Conservation (phyloP, 352 stramenopile genomes). For the Phytophthora citrophthora region DNA sequence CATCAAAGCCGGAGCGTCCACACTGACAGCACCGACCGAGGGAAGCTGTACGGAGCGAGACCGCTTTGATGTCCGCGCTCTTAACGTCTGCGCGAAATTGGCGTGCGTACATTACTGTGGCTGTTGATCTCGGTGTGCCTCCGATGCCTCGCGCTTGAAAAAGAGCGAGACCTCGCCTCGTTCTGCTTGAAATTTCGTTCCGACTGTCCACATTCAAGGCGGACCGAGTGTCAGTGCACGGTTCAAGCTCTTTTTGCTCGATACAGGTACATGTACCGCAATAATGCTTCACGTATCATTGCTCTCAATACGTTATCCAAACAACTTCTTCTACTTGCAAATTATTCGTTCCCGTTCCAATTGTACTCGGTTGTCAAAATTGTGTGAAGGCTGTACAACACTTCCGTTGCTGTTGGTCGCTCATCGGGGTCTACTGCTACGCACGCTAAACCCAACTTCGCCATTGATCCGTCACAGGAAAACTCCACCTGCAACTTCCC, state of each 20-base stretch:
- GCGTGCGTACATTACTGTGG: background rate
- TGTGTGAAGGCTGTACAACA: constrained; percentile 42
- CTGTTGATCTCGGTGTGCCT: constrained; percentile 17
- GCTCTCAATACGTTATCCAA: constrained; percentile 14
- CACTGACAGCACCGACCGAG: constrained; percentile 4
- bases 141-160: constrained; percentile 21
- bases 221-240: background rate
- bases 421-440: constrained; percentile 38
- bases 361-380: constrained; percentile 34
- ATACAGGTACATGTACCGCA: background rate
- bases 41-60: constrained; percentile 28
- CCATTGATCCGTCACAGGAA: constrained; percentile 21
- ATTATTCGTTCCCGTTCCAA: constrained; percentile 13
- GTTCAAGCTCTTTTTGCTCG: too few relatives aligned
- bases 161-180: constrained; percentile 14
- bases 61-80: constrained; percentile 10
- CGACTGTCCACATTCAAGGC: constrained; percentile 9
- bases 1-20: constrained; percentile 21
- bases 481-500: constrained; percentile 45
- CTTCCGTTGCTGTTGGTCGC: constrained; percentile 41
- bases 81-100: constrained; percentile 16
- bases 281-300: background rate
- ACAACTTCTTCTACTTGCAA: constrained; percentile 4
- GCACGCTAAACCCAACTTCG: constrained; percentile 32
- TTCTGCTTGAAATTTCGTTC: background rate